Evolutionary conservation across 495 filamentous ascomycete genomes (phyloP), one percentile per base, ranked within the genome.

Genomic region (Neurospora terricola): DNA sequence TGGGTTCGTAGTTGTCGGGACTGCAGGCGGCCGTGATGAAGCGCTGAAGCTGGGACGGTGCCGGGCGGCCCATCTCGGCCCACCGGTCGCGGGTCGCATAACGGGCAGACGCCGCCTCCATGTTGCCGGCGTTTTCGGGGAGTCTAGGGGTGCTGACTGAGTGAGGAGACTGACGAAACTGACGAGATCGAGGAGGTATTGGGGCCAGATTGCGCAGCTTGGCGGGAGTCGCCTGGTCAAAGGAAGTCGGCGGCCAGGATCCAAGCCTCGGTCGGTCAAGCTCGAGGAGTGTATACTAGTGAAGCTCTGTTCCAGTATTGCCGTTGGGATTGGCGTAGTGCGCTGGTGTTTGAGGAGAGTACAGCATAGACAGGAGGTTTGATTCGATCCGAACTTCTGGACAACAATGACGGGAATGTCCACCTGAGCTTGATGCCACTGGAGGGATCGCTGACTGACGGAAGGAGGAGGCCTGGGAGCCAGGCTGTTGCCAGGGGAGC

Each of bases 61-160:
- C 90, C 72, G 91, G 90, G 77, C 92, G 90, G 80, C 89, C 91
- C 83, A 91, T 91, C 79, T 88, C 90, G 83, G 91, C 91, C 86
- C 95, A 98, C 81, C 95, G 94, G 87, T 98, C 96, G 84, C 96
- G 90, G 76, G 94, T 91, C 79, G 95, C 95, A 87, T 94, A 96
- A 74, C 96, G 90, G 83, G 95, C 94, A 77, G 95, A 96, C 76
- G 93, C 91, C 76, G 96, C 95, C 89, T 98, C 96, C 95, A 98
- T 88, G 45, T 74, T 71, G 38, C 30, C 72, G 42, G 38, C 38
- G 62, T 21, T 23, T 23, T 18, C 39, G 16, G 43, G 27, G 12
- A 30, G 70, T 77, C 48, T 40, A 40, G 42, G 9, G 21, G 30
- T 14, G 21, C 42, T 72, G 38, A n/a, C 14, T 70, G 16, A 23